Conservation (phyloP, 352 stramenopile genomes). For the Pythium graminicola region DNA sequence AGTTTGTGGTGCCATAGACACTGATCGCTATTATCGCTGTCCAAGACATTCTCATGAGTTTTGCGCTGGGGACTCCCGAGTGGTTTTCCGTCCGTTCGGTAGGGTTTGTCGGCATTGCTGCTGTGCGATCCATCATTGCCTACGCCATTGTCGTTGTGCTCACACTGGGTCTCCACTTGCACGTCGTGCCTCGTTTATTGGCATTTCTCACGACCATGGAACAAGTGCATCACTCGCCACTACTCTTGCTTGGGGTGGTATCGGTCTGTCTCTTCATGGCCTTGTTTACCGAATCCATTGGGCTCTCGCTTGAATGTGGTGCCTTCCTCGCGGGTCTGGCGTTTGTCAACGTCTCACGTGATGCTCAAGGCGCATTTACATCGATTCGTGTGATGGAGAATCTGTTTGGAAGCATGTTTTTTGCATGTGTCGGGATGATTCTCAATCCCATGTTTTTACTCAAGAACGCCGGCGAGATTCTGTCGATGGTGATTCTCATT, state of each 20-base stretch:
- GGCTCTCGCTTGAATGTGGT: slow-evolving; percentile 75
- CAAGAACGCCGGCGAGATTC: slow-evolving; percentile 67
- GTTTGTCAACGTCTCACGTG: slow-evolving; percentile 63
- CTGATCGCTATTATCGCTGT: slow-evolving; percentile 81
- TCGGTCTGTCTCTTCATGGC: slow-evolving; percentile 82
- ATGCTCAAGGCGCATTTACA: slow-evolving; percentile 65
- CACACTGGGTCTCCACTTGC: slow-evolving; percentile 58
- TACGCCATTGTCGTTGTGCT: slow-evolving; percentile 67
- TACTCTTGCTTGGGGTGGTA: slow-evolving; percentile 77
- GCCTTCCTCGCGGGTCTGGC: slow-evolving; percentile 76
- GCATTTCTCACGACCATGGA: slow-evolving; percentile 75
- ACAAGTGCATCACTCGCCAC: slow-evolving; percentile 67
- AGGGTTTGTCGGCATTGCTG: slow-evolving; percentile 63
- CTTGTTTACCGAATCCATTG: slow-evolving; percentile 76
- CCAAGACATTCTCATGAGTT: slow-evolving; percentile 83
- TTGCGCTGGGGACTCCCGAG: slow-evolving; percentile 73
- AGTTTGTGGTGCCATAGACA: too few species aligned
- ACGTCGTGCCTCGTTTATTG: slow-evolving; percentile 63
- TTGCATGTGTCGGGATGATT: slow-evolving; percentile 85
- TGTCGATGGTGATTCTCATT: slow-evolving; percentile 78
- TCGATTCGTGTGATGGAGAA: slow-evolving; percentile 86
- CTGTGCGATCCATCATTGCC: slow-evolving; percentile 58
- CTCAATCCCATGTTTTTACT: slow-evolving; percentile 77
- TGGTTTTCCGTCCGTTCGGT: slow-evolving; percentile 76
- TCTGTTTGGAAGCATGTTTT: slow-evolving; percentile 86